A percentile compares a stretch with the other conserved stretches of the same genome.
Evolutionary conservation across 352 stramenopile genomes (phyloP).

Genomic region (Globisporangium uncinulatum): DNA sequence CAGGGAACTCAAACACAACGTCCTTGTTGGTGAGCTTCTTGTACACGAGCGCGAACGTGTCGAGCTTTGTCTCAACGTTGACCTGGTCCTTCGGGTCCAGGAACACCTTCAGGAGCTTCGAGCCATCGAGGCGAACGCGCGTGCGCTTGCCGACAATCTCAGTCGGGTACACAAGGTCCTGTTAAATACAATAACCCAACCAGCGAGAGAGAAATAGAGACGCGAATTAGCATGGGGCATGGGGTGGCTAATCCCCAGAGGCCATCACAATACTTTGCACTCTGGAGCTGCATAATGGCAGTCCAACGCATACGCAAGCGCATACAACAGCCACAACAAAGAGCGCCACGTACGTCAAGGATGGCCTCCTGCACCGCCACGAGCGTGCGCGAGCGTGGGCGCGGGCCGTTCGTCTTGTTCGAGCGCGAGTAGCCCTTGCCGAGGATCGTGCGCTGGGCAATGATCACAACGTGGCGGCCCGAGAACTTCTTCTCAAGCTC

Average conservation of each 20-base stretch:
- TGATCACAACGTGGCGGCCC: constrained; percentile 97
- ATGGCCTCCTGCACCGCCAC: constrained; percentile 98
- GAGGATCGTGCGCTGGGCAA: constrained; percentile 98
- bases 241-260: constrained; percentile 87
- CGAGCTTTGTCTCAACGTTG: constrained; percentile 99
- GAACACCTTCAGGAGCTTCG: constrained; percentile 98
- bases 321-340: background rate
- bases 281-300: constrained; percentile 6
- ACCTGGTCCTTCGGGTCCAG: constrained; percentile 98
- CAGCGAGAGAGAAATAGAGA: constrained; percentile 9
- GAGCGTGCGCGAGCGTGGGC: constrained; percentile 96
- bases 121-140: constrained; percentile 95
- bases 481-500: constrained; percentile 99
- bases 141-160: constrained; percentile 99
- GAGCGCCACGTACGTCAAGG: constrained; percentile 89
- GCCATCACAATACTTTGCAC: constrained; percentile 75
- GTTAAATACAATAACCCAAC: constrained; percentile 15
- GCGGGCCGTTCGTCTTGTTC: constrained; percentile 92
- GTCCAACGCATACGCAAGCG: background rate
- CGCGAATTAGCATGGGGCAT: constrained; percentile 82
- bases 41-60: constrained; percentile 99
- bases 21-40: constrained; percentile 99
- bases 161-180: constrained; percentile 99
- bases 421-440: constrained; percentile 95
- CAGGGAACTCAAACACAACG: constrained; percentile 97